A percentile compares a stretch with the other conserved stretches of the same genome.
These are phyloP conservation scores for Saccharomyces hybrid DNA, from an alignment of 1,139 yeast genomes.

Conservation along the genomic window DNA sequence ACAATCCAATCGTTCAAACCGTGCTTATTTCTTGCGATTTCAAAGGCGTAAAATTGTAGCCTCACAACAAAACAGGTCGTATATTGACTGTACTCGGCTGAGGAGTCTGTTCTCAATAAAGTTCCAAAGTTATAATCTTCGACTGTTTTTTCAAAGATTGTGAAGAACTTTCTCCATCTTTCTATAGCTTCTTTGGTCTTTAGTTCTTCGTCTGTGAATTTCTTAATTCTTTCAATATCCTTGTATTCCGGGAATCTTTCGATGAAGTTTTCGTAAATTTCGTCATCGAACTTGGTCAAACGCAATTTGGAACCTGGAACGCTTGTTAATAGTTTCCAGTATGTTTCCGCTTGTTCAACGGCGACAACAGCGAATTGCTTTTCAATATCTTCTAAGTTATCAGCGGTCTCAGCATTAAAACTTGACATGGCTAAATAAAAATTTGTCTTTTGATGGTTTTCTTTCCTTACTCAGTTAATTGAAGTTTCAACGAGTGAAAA, in stretches of 20 bases:
- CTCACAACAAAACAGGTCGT: slow-evolving; percentile 86
- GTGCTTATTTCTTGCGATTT: slow-evolving; percentile 83
- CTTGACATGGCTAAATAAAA: slow-evolving; percentile 14
- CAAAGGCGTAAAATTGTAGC: slow-evolving; percentile 90
- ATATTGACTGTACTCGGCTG: slow-evolving; percentile 71
- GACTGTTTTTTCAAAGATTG: slow-evolving; percentile 62
- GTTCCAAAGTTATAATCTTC: slow-evolving; percentile 97
- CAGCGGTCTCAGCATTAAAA: slow-evolving; percentile 54
- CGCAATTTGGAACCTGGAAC: slow-evolving; percentile 73
- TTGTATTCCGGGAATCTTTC: slow-evolving; percentile 80
- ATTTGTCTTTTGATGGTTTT: neutral
- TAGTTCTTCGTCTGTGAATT: slow-evolving; percentile 69
- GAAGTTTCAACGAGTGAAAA: neutral
- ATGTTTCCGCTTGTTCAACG: slow-evolving; percentile 89
- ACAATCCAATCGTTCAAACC: slow-evolving; percentile 89
- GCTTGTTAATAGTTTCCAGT: slow-evolving; percentile 72
- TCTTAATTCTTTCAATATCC: slow-evolving; percentile 46
- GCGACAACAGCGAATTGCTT: slow-evolving; percentile 97
- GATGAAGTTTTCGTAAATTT: slow-evolving; percentile 60
- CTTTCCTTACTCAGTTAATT: neutral
- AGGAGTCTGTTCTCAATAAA: slow-evolving; percentile 61
- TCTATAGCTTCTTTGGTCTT: slow-evolving; percentile 74
- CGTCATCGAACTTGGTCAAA: slow-evolving; percentile 76
- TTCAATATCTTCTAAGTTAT: slow-evolving; percentile 67
- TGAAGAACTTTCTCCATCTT: slow-evolving; percentile 86